These are phyloP conservation scores for Beauveria sp. DNA, from an alignment of 2,329 filamentous ascomycete species.

Conservation along the genomic window DNA sequence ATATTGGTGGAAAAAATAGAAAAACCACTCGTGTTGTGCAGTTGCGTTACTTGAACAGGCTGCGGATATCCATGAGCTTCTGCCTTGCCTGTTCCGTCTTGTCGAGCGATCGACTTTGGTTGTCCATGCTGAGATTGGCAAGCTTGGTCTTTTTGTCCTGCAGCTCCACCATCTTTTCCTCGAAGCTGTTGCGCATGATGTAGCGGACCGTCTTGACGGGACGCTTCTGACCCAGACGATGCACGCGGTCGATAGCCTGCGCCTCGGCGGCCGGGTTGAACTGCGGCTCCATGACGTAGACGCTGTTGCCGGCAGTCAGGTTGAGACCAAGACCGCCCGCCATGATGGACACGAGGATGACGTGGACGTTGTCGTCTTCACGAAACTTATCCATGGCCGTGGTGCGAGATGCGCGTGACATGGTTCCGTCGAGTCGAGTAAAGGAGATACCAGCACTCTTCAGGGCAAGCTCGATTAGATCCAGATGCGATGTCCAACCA, in stretches of 20 bases:
- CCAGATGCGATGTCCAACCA: conserved; percentile 90
- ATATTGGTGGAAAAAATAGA: background rate
- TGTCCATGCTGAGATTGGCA: conserved; percentile 78
- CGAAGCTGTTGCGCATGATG: conserved; percentile 85
- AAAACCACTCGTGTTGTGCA: background rate
- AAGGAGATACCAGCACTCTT: conserved; percentile 58
- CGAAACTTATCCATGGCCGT: conserved; percentile 72
- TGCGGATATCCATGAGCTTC: conserved; percentile 51
- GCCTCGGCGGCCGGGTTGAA: conserved; percentile 95
- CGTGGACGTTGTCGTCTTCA: conserved; percentile 59
- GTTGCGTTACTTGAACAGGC: conserved; percentile 43
- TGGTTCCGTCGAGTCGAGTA: conserved; percentile 82
- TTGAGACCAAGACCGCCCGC: conserved; percentile 90
- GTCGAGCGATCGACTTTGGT: conserved; percentile 45
- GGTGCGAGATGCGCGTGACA: conserved; percentile 68
- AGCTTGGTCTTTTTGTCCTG: conserved; percentile 91
- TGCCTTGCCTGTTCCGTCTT: conserved; percentile 50
- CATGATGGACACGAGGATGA: conserved; percentile 87
- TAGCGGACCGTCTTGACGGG: conserved; percentile 80
- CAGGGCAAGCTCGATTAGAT: conserved; percentile 81
- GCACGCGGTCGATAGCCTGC: conserved; percentile 89
- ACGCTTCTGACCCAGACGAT: conserved; percentile 84
- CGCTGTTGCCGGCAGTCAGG: conserved; percentile 74
- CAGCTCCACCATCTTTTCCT: conserved; percentile 84
- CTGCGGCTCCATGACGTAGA: conserved; percentile 97